Base-by-base conservation (phyloP, 192 early-diverging fungal genomes). In the Umbelopsis sp. region DNA sequence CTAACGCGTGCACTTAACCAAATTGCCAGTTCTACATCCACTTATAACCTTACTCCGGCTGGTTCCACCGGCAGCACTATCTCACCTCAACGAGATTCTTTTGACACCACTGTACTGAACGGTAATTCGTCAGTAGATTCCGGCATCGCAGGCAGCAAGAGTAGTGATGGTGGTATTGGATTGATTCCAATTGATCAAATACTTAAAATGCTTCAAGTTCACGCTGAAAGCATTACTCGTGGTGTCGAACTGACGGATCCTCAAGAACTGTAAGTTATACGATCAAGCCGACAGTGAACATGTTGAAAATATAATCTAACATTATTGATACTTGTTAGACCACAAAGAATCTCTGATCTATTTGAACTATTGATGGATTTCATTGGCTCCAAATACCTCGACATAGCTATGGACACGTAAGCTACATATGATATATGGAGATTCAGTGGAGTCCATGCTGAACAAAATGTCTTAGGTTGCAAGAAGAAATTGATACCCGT, bases 321-420 rank as follows among this genome's bases (percentile, higher is more conserved):
- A 41, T 1, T 41, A 11, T 41, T 1, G 8, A 0, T 69, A 21
- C 25, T 70, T 17, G 26, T 17, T 74, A 91, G 91, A 45, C 76
- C 95, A 8, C 85, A 87, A 22, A 84, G 91, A 52, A 87, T 89
- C 1, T 83, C 85, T 5, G 75, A 75, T 7, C 78, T 97, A 22
- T 97, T 94, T 74, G 85, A 86, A 53, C 80, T 92, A 21, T 78
- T 98, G 21, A 80, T 95, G 12, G 86, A 96, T 21, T 87, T 86
- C 36, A 79, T 95, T n/a, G 95, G 95, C 62, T 84, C 86, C 50
- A 85, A 89, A 69, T 98, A 96, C 71, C 72, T 98, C 54, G 90
- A 94, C 54, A 87, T 85, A 8, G 93, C 94, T 12, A 74, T 97
- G 45, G 96, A 98, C 31, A 81, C 83, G 82, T 87, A 84, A 73